These are phyloP conservation scores for Barnettozyma salicaria DNA, from an alignment of 805 yeast species.

Conservation along the genomic window DNA sequence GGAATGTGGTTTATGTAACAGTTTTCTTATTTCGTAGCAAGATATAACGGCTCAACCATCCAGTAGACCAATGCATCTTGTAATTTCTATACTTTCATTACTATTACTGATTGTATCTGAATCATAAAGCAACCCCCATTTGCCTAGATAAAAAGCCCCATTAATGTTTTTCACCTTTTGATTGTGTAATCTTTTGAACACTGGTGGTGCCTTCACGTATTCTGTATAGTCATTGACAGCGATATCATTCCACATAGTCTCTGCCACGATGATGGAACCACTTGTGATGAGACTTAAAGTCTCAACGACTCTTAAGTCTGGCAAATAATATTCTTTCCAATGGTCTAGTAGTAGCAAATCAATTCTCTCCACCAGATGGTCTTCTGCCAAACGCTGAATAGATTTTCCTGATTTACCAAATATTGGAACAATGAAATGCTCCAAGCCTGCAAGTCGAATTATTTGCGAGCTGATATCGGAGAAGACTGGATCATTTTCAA, in stretches of 20 bases:
- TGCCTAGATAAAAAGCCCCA: constrained; percentile 30
- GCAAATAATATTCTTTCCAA: constrained; percentile 32
- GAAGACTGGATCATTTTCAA: constrained; percentile 16
- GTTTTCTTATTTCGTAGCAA: no score
- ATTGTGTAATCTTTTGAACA: constrained; percentile 31
- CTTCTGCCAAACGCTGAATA: constrained; percentile 7
- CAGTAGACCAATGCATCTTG: constrained; percentile 19
- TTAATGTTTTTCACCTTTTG: constrained; percentile 23
- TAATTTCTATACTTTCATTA: constrained; percentile 14
- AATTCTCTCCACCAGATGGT: constrained; percentile 19
- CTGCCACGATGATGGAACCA: constrained; percentile 36
- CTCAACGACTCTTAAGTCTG: constrained; percentile 39
- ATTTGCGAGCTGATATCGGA: constrained; percentile 12
- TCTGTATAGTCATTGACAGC: constrained; percentile 36
- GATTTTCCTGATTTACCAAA: constrained; percentile 15
- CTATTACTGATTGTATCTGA: constrained; percentile 23
- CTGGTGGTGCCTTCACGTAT: constrained; percentile 35
- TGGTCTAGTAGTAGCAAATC: constrained; percentile 40
- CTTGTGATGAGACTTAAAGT: constrained; percentile 33
- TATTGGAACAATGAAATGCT: constrained; percentile 13
- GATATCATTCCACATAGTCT: constrained; percentile 29
- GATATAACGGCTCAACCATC: constrained; percentile 10
- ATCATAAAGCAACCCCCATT: constrained; percentile 38
- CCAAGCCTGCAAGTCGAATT: constrained; percentile 19
- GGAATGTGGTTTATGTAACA: no score